phyloP scores from a whole-genome alignment of 345 rosid species.

The Excoecaria agallocha region DNA sequence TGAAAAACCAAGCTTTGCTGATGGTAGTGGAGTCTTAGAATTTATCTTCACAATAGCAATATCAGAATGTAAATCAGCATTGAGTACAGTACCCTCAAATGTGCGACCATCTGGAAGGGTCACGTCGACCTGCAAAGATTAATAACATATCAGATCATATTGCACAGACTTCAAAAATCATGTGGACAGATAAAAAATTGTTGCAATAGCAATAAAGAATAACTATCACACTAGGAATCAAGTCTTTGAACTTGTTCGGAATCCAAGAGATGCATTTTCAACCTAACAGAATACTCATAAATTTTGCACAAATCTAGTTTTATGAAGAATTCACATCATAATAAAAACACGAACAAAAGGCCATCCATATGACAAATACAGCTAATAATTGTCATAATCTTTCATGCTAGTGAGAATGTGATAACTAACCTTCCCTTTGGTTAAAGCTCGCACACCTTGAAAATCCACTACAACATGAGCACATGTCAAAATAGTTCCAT shows the following conservation, averaged over 20 bases:
- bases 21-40: constrained; percentile 73
- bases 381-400: background rate
- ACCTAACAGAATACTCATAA: background rate
- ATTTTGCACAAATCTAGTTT: background rate
- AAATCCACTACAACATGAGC: constrained; percentile 79
- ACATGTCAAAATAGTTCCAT: constrained; percentile 88
- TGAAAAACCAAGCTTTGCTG: constrained; percentile 81
- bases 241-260: background rate
- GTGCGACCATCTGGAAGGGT: constrained; percentile 93
- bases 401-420: background rate
- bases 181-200: background rate
- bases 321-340: background rate
- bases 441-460: constrained; percentile 43
- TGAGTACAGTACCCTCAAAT: constrained; percentile 73
- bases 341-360: background rate
- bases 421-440: constrained; percentile 63
- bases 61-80: constrained; percentile 87
- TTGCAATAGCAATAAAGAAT: background rate
- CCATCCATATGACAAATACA: background rate
- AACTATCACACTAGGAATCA: background rate
- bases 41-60: constrained; percentile 88
- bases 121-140: constrained; percentile 68
- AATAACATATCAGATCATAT: background rate
- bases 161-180: background rate
- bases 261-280: background rate